A percentile compares a stretch with the other conserved stretches of the same genome.
Conservation (phyloP, 495 filamentous ascomycete species). For the Neurospora intermedia region DNA sequence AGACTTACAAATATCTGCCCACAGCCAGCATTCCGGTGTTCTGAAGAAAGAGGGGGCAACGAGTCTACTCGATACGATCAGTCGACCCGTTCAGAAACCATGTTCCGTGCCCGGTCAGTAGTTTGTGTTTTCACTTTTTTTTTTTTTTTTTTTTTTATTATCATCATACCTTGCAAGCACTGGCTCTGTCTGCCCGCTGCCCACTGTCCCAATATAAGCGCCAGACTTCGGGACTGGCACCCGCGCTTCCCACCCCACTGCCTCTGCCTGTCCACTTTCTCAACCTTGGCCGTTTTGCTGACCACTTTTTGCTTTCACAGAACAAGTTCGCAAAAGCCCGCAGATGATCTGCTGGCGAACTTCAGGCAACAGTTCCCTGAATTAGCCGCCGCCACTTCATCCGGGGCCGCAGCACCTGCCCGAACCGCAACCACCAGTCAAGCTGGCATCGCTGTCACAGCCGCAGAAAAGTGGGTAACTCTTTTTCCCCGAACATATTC, state of each 20-base stretch:
- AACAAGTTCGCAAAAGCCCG: constrained; percentile 78
- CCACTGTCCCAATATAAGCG: background rate
- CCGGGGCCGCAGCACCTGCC: constrained; percentile 21
- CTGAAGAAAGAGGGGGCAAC: background rate
- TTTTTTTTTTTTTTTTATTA: background rate
- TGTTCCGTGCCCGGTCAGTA: constrained; percentile 31
- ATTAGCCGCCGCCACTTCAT: constrained; percentile 32
- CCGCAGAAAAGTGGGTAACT: constrained; percentile 40
- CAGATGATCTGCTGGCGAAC: constrained; percentile 68
- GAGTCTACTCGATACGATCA: background rate
- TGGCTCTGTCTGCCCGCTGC: background rate
- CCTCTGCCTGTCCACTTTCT: background rate
- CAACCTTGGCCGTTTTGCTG: constrained; percentile 10
- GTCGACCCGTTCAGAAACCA: constrained; percentile 11
- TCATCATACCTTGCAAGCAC: background rate
- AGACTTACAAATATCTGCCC: background rate
- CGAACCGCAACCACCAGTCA: constrained; percentile 29
- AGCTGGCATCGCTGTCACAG: constrained; percentile 27
- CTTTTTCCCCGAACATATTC: background rate
- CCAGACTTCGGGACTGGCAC: background rate
- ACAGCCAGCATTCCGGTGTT: background rate
- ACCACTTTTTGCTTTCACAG: constrained; percentile 33
- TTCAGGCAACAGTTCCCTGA: constrained; percentile 75
- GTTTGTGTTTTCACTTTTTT: background rate
- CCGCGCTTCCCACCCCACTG: background rate